These are phyloP conservation scores for Parmelia sp. DNA, from an alignment of 495 filamentous ascomycete species.

Conservation along the genomic window DNA sequence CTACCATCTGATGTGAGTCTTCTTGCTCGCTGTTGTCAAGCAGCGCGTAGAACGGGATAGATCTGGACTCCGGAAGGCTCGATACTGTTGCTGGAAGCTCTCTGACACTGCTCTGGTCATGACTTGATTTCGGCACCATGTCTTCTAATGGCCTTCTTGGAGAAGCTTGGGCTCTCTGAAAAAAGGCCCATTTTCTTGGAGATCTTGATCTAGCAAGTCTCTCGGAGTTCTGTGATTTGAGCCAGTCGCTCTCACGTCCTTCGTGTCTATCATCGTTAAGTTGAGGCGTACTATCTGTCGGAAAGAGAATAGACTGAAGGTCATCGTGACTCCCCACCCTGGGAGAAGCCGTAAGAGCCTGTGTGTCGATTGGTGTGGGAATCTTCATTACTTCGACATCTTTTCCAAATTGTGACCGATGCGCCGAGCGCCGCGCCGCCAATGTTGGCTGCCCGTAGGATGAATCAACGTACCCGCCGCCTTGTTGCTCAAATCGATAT, in stretches of 20 bases:
- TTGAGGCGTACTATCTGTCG: conserved; percentile 1
- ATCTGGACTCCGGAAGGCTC: conserved; percentile 35
- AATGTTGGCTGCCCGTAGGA: conserved; percentile 36
- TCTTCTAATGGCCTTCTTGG: conserved; percentile 30
- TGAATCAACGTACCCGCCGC: conserved; percentile 1
- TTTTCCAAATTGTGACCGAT: conserved; percentile 35
- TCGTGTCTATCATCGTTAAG: conserved; percentile 30
- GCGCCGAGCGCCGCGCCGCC: conserved; percentile 47
- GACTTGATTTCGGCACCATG: conserved; percentile 33
- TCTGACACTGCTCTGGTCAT: conserved; percentile 34
- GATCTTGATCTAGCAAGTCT: conserved; percentile 27
- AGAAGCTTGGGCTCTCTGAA: conserved; percentile 61
- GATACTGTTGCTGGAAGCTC: conserved; percentile 40
- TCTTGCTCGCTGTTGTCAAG: conserved; percentile 63
- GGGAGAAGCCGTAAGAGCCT: conserved; percentile 26
- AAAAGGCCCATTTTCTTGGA: conserved; percentile 73
- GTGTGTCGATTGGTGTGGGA: conserved; percentile 30
- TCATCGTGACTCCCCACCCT: conserved; percentile 32
- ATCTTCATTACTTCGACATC: conserved; percentile 41
- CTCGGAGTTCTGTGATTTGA: conserved; percentile 32
- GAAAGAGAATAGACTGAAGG: conserved; percentile 20
- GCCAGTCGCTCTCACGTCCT: conserved; percentile 36
- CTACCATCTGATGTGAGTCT: conserved; percentile 36
- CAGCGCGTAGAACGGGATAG: conserved; percentile 74
- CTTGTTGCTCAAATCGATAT: conserved; percentile 6